phyloP scores from a whole-genome alignment of 768 basidiomycete genomes.

The Suillus ampliporus region DNA sequence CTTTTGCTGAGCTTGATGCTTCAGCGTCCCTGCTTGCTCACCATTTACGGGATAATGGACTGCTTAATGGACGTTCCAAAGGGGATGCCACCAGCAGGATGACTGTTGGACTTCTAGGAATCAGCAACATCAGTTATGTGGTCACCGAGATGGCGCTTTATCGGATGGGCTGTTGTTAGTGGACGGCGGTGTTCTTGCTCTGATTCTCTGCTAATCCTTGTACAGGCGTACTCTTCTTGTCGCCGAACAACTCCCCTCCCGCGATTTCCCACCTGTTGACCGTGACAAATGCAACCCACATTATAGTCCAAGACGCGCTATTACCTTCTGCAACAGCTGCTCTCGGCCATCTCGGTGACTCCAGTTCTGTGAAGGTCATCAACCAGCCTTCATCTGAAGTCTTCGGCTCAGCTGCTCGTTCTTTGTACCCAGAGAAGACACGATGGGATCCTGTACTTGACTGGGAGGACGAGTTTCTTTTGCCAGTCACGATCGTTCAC shows the following conservation, averaged over 20 bases:
- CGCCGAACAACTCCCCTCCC: slow-evolving; percentile 50
- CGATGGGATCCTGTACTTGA: slow-evolving; percentile 25
- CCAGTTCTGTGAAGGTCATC: slow-evolving; percentile 27
- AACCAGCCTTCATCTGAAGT: slow-evolving; percentile 26
- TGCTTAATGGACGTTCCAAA: slow-evolving; percentile 28
- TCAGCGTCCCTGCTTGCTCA: slow-evolving; percentile 34
- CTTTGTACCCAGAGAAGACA: slow-evolving; percentile 25
- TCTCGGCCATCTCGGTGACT: slow-evolving; percentile 23
- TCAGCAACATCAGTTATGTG: slow-evolving; percentile 35
- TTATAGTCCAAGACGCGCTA: slow-evolving; percentile 27
- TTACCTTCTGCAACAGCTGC: slow-evolving; percentile 21
- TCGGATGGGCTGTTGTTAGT: slow-evolving; percentile 39
- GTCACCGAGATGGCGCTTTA: slow-evolving; percentile 31
- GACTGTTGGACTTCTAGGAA: slow-evolving; percentile 31
- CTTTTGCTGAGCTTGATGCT: slow-evolving; percentile 28
- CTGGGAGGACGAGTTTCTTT: slow-evolving; percentile 26
- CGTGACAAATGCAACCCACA: slow-evolving; percentile 24
- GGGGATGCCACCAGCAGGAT: slow-evolving; percentile 30
- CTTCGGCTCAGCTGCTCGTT: slow-evolving; percentile 24
- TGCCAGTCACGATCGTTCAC: slow-evolving; percentile 30
- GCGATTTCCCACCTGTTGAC: slow-evolving; percentile 52
- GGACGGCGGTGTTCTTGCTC: not conserved
- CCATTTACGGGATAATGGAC: slow-evolving; percentile 22
- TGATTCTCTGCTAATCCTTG: not conserved
- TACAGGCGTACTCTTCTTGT: slow-evolving; percentile 41